phyloP scores from a whole-genome alignment of 768 basidiomycete species.

The Termitomyces sp. region DNA sequence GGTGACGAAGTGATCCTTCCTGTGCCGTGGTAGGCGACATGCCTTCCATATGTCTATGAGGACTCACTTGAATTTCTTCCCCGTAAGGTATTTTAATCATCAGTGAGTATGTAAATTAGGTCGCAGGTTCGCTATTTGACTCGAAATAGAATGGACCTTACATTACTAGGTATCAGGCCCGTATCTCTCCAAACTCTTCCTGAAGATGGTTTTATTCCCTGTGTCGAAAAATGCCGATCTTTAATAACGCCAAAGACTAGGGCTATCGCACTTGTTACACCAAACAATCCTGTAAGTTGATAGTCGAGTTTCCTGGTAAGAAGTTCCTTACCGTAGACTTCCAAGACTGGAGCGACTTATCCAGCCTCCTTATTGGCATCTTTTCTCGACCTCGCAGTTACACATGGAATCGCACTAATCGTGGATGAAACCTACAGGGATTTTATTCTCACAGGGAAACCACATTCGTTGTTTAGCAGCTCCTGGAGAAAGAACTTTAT shows the following conservation, averaged over 20 bases:
- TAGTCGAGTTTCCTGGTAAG: background rate
- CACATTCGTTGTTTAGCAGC: conserved; percentile 50
- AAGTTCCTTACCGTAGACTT: background rate
- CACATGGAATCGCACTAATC: conserved; percentile 55
- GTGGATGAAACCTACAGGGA: conserved; percentile 91
- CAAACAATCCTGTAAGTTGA: conserved; percentile 65
- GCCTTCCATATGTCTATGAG: background rate
- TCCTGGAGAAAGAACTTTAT: conserved; percentile 59
- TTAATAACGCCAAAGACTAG: conserved; percentile 55
- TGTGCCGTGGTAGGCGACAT: conserved; percentile 50
- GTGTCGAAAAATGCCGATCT: conserved; percentile 37
- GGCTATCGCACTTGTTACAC: conserved; percentile 71
- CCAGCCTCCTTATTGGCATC: conserved; percentile 45
- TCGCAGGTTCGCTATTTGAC: background rate
- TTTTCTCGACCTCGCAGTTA: conserved; percentile 55
- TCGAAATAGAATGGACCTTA: conserved; percentile 54
- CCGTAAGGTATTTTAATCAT: conserved; percentile 58
- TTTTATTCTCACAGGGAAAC: conserved; percentile 44
- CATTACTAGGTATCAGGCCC: conserved; percentile 54
- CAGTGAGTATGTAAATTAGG: conserved; percentile 30
- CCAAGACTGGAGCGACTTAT: conserved; percentile 67
- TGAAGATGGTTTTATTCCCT: conserved; percentile 56
- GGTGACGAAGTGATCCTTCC: conserved; percentile 73
- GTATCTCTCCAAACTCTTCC: conserved; percentile 49
- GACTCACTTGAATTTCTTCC: background rate